Conservation (phyloP, 805 yeast species). For the Trichomonascus vanleenenianus region DNA sequence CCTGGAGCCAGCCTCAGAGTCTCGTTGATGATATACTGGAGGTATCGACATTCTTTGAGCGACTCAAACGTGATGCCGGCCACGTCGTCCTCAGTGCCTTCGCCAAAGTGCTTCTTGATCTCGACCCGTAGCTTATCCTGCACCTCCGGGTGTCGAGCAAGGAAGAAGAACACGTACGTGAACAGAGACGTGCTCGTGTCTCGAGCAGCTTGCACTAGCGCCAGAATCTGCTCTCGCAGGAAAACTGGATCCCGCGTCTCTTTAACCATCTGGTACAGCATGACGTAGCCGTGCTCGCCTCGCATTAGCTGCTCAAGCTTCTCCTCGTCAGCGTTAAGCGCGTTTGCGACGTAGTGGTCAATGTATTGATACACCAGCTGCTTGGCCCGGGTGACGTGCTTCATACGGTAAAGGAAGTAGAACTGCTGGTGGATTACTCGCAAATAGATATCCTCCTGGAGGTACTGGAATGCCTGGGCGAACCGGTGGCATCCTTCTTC, state of each 20-base stretch:
- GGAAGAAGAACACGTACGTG: slow-evolving; percentile 35
- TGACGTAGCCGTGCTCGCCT: slow-evolving; percentile 35
- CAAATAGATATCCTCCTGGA: neutral
- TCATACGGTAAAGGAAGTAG: no score
- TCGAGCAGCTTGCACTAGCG: slow-evolving; percentile 43
- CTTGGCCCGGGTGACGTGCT: neutral
- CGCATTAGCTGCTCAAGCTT: slow-evolving; percentile 7
- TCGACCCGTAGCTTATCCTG: slow-evolving; percentile 31
- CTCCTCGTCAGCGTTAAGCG: slow-evolving; percentile 21
- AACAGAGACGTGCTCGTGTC: slow-evolving; percentile 44
- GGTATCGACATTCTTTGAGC: slow-evolving; percentile 36
- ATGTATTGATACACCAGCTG: slow-evolving; percentile 24
- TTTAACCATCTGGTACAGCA: slow-evolving; percentile 40
- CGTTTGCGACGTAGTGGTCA: slow-evolving; percentile 35
- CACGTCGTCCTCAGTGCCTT: slow-evolving; percentile 17
- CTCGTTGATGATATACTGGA: slow-evolving; percentile 38
- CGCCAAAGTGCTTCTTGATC: slow-evolving; percentile 16
- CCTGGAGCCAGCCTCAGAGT: slow-evolving; percentile 39
- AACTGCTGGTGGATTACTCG: neutral
- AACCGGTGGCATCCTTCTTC: slow-evolving; percentile 1
- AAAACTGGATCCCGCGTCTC: slow-evolving; percentile 38
- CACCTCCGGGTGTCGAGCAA: slow-evolving; percentile 34
- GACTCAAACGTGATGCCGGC: slow-evolving; percentile 30
- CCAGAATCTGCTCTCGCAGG: slow-evolving; percentile 40
- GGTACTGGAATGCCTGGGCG: neutral